These are phyloP conservation scores for Cnidoscolus chayamansa DNA, from an alignment of 441 rosid species.

Conservation along the genomic window DNA sequence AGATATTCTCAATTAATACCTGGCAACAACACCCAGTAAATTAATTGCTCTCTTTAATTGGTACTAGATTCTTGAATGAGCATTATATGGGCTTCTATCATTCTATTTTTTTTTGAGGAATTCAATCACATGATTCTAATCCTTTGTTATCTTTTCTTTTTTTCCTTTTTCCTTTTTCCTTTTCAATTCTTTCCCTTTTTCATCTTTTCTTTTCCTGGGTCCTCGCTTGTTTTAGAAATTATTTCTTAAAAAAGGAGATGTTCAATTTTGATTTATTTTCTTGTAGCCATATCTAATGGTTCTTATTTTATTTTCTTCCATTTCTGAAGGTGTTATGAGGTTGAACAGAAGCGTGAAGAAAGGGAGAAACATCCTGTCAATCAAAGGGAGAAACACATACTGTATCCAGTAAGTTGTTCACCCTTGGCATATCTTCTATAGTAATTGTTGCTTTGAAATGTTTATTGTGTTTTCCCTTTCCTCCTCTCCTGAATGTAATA, in stretches of 20 bases:
- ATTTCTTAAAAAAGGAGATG: not conserved
- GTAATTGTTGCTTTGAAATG: not conserved
- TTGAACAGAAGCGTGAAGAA: conserved; percentile 87
- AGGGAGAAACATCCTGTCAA: conserved; percentile 89
- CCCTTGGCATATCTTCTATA: conserved; percentile 6
- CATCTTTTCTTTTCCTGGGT: no score
- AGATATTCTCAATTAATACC: no score
- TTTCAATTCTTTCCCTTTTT: no score
- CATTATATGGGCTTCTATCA: no score
- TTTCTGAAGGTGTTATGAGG: conserved; percentile 75
- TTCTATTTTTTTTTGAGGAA: no score
- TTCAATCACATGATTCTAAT: no score
- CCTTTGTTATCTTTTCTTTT: no score
- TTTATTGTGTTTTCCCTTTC: not conserved
- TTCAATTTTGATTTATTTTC: not conserved
- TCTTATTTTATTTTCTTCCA: conserved; percentile 10
- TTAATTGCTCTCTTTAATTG: no score
- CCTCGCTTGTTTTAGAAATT: not conserved
- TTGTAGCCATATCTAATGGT: conserved; percentile 22
- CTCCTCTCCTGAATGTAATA: not conserved
- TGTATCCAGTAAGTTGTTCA: conserved; percentile 63
- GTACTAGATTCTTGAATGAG: no score
- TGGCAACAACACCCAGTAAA: no score
- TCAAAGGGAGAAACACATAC: conserved; percentile 74
- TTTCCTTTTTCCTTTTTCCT: no score